Base-by-base conservation (phyloP, 768 basidiomycete genomes). In the Asterophora lycoperdoides region DNA sequence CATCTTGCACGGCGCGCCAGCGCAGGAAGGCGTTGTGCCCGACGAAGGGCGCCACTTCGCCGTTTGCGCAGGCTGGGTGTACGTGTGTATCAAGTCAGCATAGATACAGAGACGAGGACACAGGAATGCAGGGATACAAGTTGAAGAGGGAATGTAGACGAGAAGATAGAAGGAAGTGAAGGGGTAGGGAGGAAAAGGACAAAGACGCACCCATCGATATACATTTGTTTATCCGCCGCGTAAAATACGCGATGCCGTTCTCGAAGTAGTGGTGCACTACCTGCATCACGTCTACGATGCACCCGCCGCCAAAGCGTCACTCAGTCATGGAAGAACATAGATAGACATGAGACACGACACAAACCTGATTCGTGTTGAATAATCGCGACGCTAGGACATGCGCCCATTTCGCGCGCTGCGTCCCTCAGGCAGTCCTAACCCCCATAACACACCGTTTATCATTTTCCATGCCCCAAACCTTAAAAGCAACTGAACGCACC, bases 241-340 rank as follows among this genome's bases (percentile, higher is more conserved):
- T 92, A 67, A 93, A 93, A 65, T 84, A 85, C 11, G 89, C 79
- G 54, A 93, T 81, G 57, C 86, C 88, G 58, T 90, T 92, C 66
- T 95, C 92, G 59, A 94, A 93, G 65, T 89, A 93, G 64, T 92
- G 86, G 60, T 84, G 72, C 0, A 80, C 88, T 49, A 91, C 86
- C 64, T 90, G 85, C 83, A 91, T 85, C 39, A 92, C 89, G 58
- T 87, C 85, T 63, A 65, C 20, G n/a, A n/a, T n/a, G n/a, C n/a
- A n/a, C n/a, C n/a, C n/a, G n/a, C n/a, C n/a, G n/a, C n/a, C n/a
- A n/a, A n/a, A n/a, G n/a, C n/a, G n/a, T n/a, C n/a, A n/a, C n/a
- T n/a, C n/a, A n/a, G n/a, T n/a, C n/a, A n/a, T n/a, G n/a, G n/a
- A n/a, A n/a, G n/a, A n/a, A n/a, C n/a, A n/a, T n/a, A n/a, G n/a